Evolutionary conservation across 2,329 filamentous ascomycete genomes (phyloP).

Genomic region (Saccharata proteae): DNA sequence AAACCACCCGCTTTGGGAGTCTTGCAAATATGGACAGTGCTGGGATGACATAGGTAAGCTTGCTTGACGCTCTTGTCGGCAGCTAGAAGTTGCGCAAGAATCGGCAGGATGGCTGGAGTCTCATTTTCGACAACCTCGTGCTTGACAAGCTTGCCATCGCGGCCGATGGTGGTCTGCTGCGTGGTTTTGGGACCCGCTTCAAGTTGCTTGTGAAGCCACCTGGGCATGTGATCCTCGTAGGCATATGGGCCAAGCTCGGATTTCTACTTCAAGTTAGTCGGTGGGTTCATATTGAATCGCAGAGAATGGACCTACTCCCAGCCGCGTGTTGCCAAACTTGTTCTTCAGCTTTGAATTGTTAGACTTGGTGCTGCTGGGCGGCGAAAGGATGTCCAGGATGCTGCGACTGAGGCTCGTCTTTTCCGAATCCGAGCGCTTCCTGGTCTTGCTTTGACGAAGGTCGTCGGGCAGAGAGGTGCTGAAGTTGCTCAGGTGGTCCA

Average conservation of each 20-base stretch:
- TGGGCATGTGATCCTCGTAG: constrained; percentile 34
- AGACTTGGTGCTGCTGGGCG: constrained; percentile 16
- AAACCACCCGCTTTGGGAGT: constrained; percentile 74
- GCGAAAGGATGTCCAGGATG: constrained; percentile 22
- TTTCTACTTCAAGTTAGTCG: constrained; percentile 16
- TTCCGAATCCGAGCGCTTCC: constrained; percentile 13
- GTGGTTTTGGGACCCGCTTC: constrained; percentile 28
- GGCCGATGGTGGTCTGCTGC: constrained; percentile 27
- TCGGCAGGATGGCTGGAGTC: constrained; percentile 30
- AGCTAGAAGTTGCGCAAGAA: constrained; percentile 38
- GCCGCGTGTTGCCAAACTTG: constrained; percentile 14
- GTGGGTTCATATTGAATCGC: too few relatives aligned
- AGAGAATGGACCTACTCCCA: constrained; percentile 18
- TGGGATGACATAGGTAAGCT: constrained; percentile 69
- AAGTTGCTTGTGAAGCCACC: constrained; percentile 28
- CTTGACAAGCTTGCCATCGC: constrained; percentile 29
- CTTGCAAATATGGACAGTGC: constrained; percentile 70
- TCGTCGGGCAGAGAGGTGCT: constrained; percentile 13
- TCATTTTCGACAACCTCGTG: constrained; percentile 32
- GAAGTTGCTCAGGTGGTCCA: constrained; percentile 15
- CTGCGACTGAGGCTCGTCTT: constrained; percentile 24
- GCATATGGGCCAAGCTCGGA: constrained; percentile 36
- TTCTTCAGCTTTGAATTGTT: constrained; percentile 17
- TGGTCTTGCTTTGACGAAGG: constrained; percentile 9
- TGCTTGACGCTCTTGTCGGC: constrained; percentile 52